Evolutionary conservation across 164 flowering plant species (phyloP), one percentile per base, ranked within the genome.

Genomic region (Nelumbo lutea): DNA sequence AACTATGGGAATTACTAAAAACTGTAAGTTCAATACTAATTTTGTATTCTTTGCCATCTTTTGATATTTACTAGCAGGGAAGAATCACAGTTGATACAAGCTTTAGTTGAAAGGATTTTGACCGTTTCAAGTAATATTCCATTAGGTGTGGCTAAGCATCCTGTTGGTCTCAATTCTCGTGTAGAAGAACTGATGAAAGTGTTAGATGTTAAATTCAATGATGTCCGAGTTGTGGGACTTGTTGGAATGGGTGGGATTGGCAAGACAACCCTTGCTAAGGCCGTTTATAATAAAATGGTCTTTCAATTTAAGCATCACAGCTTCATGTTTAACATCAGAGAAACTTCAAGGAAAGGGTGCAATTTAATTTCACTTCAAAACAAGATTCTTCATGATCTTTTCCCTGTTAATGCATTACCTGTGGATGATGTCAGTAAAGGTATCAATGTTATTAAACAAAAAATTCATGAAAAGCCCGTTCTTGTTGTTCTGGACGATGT

Each of bases 251-350:
- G 27, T 27, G 27, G 27, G 27, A 27, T 27, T 27, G 27, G 27
- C 27, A 27, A 27, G 27, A 27, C 27, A 50, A 85, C 88, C 59
- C 78, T 85, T 43, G 83, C 86, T 53, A 82, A 83, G 70, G 83
- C 83, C 48, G 68, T 82, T 6, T 86, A 68, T 50, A 86, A 82
- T 69, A 78, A 75, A 61, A 77, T 86, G 27, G 72, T 71, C 9
- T 42, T 2, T 27, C 61, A 73, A 48, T 86, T 86, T 48, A 46
- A 70, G 56, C 50, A 52, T 6, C 79, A 76, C 53, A 55, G 78
- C 46, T 86, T 86, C 66, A 66, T 86, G 15, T 71, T 84, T 48
- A 73, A 76, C 70, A 61, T 75, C 7, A 69, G 82, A 47, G 83
- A 76, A 70, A 48, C 40, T 53, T 77, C 70, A 11, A 27, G 13